Evolutionary conservation across 163 green algal species (phyloP), one percentile per base, ranked within the genome.

Genomic region (Scenedesmus sp.): DNA sequence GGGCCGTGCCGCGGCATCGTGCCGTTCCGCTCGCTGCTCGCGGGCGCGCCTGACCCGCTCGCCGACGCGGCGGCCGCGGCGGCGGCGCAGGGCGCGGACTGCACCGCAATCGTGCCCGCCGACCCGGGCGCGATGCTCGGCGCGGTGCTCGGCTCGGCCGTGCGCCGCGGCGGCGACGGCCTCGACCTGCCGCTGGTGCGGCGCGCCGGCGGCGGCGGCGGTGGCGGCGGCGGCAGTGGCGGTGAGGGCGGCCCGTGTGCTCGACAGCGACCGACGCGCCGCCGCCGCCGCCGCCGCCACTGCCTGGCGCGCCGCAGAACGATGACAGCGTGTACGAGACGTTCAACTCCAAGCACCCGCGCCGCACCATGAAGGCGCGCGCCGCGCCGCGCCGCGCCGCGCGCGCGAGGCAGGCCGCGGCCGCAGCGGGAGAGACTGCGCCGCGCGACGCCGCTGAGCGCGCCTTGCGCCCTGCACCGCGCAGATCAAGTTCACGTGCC

Each of bases 401-500:
- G n/a, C n/a, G n/a, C n/a, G n/a, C n/a, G n/a, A n/a, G n/a, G n/a
- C n/a, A n/a, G n/a, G n/a, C n/a, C n/a, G n/a, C n/a, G n/a, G n/a
- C n/a, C n/a, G n/a, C n/a, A n/a, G n/a, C n/a, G n/a, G n/a, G n/a
- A n/a, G 10, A 15, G 54, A 63, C 10, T 63, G 10, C 15, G 18
- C 15, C 54, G 18, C 15, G 15, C 15, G 15, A 14, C 54, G 22
- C 54, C 54, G 17, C 17, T 36, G 18, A 15, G 54, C 22, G 54
- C 54, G 22, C 54, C n/a, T n/a, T n/a, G n/a, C n/a, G n/a, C n/a
- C n/a, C n/a, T n/a, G n/a, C n/a, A n/a, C n/a, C n/a, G n/a, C 24
- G 60, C 76, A 84, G 81, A 85, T 89, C 69, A 77, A 75, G n/a
- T 90, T 87, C 77, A 90, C 74, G 0, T 90, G 85, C 83, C 86